phyloP scores from a whole-genome alignment of 768 basidiomycete species.

The Russula griseocarnosa region DNA sequence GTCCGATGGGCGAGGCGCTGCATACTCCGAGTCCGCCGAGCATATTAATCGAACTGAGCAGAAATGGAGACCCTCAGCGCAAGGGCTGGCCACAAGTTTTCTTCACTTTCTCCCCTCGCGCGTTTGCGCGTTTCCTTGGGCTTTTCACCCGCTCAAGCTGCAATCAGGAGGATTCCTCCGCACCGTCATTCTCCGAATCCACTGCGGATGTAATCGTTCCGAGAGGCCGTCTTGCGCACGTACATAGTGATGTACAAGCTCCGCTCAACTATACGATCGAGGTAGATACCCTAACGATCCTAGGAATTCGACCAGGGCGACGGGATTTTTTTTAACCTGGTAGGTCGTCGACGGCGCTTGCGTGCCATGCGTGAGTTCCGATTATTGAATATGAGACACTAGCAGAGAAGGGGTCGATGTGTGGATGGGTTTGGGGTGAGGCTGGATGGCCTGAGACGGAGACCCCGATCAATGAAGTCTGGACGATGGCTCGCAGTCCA shows the following conservation, averaged over 20 bases:
- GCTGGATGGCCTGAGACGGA: background rate
- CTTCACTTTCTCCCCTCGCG: background rate
- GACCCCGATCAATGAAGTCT: background rate
- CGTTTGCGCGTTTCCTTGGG: no score
- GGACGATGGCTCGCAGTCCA: background rate
- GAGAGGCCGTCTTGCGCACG: background rate
- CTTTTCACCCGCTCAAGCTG: background rate
- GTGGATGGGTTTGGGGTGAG: background rate
- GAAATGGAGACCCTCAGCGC: background rate
- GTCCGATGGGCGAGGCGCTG: conserved; percentile 1
- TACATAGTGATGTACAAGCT: background rate
- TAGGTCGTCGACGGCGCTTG: background rate
- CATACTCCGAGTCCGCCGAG: no score
- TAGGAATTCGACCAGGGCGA: background rate
- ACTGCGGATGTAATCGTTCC: no score
- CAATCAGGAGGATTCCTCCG: background rate
- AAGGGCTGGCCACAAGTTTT: background rate
- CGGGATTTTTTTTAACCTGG: background rate
- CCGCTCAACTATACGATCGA: background rate
- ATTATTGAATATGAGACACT: background rate
- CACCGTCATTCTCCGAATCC: background rate
- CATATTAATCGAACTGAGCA: background rate
- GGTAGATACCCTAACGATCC: background rate
- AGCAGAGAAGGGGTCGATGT: no score
- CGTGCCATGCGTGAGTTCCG: background rate